Base-by-base conservation (phyloP, 345 rosid genomes). In the Adansonia digitata region DNA sequence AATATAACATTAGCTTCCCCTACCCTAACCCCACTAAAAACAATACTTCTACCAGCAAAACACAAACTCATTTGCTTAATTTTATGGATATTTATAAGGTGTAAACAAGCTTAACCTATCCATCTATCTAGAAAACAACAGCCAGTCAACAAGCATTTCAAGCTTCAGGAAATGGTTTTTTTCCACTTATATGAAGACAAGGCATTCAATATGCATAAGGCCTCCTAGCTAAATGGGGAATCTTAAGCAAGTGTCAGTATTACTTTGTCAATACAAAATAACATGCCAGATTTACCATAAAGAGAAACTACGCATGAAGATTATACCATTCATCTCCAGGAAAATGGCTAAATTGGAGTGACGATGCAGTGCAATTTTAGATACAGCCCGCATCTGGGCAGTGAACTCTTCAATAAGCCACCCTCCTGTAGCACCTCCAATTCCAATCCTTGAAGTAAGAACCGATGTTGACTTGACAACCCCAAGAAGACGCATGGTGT, bases 351-450 rank as follows among this genome's bases (percentile, higher is more conserved):
- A 86, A 87, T 93, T 93, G 74, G 92, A 85, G 55, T 83, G 94
- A 51, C 97, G 99, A 71, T 89, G 92, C 92, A 95, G 81, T 66
- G 99, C 96, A 86, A 93, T 91, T 91, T 88, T 95, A 68, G 98
- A 93, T 53, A 95, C 94, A 14, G 96, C 96, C 74, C 89, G 93
- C 97, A 95, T 95, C 84, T 91, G 99, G 75, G 92, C 89, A 74
- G 87, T 93, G 80, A 95, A 95, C 84, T 95, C 99, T 81, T 89
- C 98, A 75, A 95, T 86, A 77, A 91, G 86, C 91, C 96, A 90
- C 40, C 88, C 86, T 74, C 91, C 93, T 13, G 90, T 80, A 53
- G 84, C 73, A 67, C 90, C 88, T 76, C 96, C 96, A 80, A 84
- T 85, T 75, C 93, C 97, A 72, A 93, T 82, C 85, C 89, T 90